phyloP scores from a whole-genome alignment of 345 rosid genomes.

The Eucalyptus pauciflora region DNA sequence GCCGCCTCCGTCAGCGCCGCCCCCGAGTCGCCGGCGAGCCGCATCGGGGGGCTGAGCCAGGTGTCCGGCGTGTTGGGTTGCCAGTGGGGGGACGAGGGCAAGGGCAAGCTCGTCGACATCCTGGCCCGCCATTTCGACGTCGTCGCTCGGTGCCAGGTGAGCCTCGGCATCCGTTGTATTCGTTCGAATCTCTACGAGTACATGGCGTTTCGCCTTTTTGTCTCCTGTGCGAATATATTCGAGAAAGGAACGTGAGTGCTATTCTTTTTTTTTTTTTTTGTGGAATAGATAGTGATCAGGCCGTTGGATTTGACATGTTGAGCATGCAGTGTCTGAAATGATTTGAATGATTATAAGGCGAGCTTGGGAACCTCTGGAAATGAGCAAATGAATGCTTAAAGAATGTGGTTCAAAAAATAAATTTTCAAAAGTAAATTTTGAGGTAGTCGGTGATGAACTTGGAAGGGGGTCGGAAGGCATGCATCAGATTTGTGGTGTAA shows the following conservation, averaged over 20 bases:
- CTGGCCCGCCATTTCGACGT: slow-evolving; percentile 79
- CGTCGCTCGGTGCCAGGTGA: slow-evolving; percentile 97
- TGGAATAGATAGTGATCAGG: not conserved
- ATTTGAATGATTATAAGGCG: not conserved
- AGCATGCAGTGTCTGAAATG: not conserved
- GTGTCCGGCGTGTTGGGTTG: slow-evolving; percentile 91
- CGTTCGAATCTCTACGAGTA: not conserved
- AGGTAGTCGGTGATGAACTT: not conserved
- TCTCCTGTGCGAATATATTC: not conserved
- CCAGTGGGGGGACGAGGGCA: slow-evolving; percentile 99
- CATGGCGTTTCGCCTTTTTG: not conserved
- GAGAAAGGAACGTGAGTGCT: not conserved
- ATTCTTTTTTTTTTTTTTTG: not conserved
- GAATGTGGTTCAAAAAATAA: not conserved
- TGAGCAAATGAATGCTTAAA: not conserved
- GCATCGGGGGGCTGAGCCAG: slow-evolving; percentile 72
- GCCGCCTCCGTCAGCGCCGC: slow-evolving; percentile 28
- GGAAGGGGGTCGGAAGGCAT: not conserved
- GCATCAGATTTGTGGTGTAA: not conserved
- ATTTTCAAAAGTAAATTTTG: not conserved
- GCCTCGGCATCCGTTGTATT: not conserved
- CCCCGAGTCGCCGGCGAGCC: slow-evolving; percentile 30
- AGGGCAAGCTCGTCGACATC: slow-evolving; percentile 96
- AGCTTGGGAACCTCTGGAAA: not conserved
- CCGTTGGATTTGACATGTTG: not conserved